Evolutionary conservation across 23 red algal genomes (phyloP), one percentile per base, ranked within the genome.

Genomic region (Pyropia haitanensis): DNA sequence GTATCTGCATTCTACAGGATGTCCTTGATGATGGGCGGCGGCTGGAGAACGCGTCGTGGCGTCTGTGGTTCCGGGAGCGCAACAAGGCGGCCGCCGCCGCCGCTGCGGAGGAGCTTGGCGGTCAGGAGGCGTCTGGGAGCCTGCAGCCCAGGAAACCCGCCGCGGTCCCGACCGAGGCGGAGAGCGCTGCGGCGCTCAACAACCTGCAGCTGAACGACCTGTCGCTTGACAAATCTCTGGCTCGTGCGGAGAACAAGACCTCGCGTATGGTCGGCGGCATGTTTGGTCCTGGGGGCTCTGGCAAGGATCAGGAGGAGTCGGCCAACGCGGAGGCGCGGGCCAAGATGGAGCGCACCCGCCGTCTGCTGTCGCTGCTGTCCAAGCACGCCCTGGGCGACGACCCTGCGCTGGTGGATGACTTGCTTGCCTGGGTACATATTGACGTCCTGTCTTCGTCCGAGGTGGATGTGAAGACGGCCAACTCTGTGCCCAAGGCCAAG

Each of bases 41-140:
- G 32, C 78, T 96, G 53, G 91, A 96, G 51, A 96, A 96, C 61
- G 88, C 88, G 53, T 77, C 70, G 25, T 83, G 86, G 82, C 90
- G 83, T 25, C 46, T 88, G 22, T 95, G 83, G 83, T 80, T 87
- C 46, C 53, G 59, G 32, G 77, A 95, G 74, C 81, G 90, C 60
- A 67, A 28, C 68, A 61, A 73, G 34, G 70, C 70, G 21, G 77
- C 71, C 8, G 65, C 29, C 13, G 29, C 66, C 32, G 76, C 63
- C 18, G 64, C 77, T 18, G 49, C 65, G 18, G 51, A 72, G 18
- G 20, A 72, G 31, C 51, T 60, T 22, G n/a, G 31, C 18, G 27
- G 27, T 14, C 49, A 21, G n/a, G 21, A 72, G 49, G n/a, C 22
- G 53, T 39, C 53, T 73, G 53, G 52, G 53, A 61, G 25, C 13